phyloP scores from a whole-genome alignment of 495 filamentous ascomycete species.

The Lophiostoma macrostomum region DNA sequence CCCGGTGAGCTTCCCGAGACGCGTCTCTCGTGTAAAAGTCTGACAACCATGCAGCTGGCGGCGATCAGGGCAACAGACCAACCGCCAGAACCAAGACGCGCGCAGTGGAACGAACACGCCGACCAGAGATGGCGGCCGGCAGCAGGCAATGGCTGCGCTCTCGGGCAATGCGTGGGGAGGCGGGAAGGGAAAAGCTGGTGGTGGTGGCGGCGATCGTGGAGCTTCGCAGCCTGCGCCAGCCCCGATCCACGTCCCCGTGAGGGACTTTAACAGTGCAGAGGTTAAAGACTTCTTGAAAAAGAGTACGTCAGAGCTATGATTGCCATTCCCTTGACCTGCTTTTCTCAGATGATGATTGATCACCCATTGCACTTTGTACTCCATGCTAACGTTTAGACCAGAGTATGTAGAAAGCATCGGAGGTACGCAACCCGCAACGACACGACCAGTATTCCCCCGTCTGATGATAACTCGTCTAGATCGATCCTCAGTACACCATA shows the following conservation, averaged over 20 bases:
- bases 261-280: conserved; percentile 31
- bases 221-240: conserved; percentile 3
- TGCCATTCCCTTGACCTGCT: too few species aligned
- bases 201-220: conserved; percentile 10
- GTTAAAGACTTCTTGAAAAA: conserved; percentile 34
- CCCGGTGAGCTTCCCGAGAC: conserved; percentile 22
- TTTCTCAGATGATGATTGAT: neutral
- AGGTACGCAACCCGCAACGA: conserved; percentile 8
- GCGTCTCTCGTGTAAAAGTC: neutral
- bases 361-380: neutral
- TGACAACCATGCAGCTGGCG: conserved; percentile 20
- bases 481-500: conserved; percentile 28
- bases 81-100: conserved; percentile 18
- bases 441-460: neutral
- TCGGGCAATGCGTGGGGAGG: conserved; percentile 29
- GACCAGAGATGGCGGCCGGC: conserved; percentile 21
- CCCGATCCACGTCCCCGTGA: conserved; percentile 27
- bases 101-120: conserved; percentile 29
- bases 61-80: conserved; percentile 13
- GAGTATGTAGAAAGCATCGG: conserved; percentile 19
- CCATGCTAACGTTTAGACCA: conserved; percentile 9
- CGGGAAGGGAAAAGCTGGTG: conserved; percentile 25
- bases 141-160: conserved; percentile 14
- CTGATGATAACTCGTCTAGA: too few species aligned
- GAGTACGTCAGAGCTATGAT: conserved; percentile 29